Evolutionary conservation across 805 yeast genomes (phyloP), one percentile per base, ranked within the genome.

Genomic region (Torulaspora delbrueckii): DNA sequence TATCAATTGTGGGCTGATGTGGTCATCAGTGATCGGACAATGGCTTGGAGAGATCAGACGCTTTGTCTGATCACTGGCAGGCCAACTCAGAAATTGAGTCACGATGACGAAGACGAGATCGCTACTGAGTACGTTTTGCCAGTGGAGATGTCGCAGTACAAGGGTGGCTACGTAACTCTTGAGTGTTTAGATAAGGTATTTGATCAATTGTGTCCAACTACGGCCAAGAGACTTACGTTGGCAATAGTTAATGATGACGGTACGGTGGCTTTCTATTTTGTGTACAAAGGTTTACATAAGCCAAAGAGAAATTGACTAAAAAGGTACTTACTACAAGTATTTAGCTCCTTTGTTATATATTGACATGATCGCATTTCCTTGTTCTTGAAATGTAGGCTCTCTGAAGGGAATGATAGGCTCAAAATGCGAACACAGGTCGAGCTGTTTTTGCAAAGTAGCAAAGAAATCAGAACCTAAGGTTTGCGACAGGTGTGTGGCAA

Each of bases 191-290:
- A 58, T 34, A 18, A 34, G 16, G 39, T 59, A 1, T 64, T 62
- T 40, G 42, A 42, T 3, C 37, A 43, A 9, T 30, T 63, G 14
- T 53, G 57, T 16, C 47, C 48, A 13, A 37, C 48, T 1, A 37
- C 43, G 2, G 45, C 79, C 0, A 63, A 62, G 36, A 65, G 80
- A 46, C 50, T 84, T 2, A 66, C 81, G 0, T 51, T 79, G 25
- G 89, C 78, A 0, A 67, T 84, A 6, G 73, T 77, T 2, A 80
- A 77, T 53, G 74, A 74, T 45, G 93, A 84, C 59, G 82, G 87
- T 2, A 81, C 89, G 0, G 72, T 82, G 14, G 82, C 82, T n/a
- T 84, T 79, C 54, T 84, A 84, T 60, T 76, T 77, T 59, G 70
- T 81, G 13, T 78, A 82, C 59, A 79, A 78, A 54, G 90, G 90